Base-by-base conservation (phyloP, 345 rosid genomes). In the Chamaenerion angustifolium region DNA sequence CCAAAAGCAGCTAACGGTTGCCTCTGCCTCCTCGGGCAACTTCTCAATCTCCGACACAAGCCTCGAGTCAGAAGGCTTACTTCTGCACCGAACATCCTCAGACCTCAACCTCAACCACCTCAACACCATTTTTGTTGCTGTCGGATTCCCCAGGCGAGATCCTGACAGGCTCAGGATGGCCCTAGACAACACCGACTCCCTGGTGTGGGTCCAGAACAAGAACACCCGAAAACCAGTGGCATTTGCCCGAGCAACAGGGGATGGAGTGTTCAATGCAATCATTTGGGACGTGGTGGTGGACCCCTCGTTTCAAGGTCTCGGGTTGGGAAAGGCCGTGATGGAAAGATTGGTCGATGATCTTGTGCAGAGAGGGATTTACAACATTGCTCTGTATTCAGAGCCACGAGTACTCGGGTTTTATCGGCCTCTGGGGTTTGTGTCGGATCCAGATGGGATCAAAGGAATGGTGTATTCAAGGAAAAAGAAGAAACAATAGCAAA, bases 271-370 rank as follows among this genome's bases (percentile, higher is more conserved):
- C 77, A 92, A 92, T 53, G 95, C 96, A 3, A 83, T 87, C 42
- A 82, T 92, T 41, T 86, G 96, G 98, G 98, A 90, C 65, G 98
- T 86, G 50, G 98, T 86, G 64, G 95, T 90, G 49, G 95, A 81
- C 50, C 96, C 94, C 6, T 70, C 88, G 46, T 86, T 71, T 18
- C 98, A 90, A 51, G 88, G 92, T 41, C 57, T 78, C 12, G 95
- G 98, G 6, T 65, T 83, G 0, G 98, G 98, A 51, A 90, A 83
- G 64, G 96, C 85, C 1, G 80, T 86, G 48, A 76, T 90, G 82
- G 96, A 90, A 64, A 62, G 98, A 57, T 25, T 86, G 68, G 51
- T 92, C 0, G 79, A 57, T 21, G 85, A 86, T 57, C 55, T 90
- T 59, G 44, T 76, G 31, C 62, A 17, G 45, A 73, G 58, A 42